These are phyloP conservation scores for Piloderma croceum DNA, from an alignment of 768 basidiomycete genomes.

Conservation along the genomic window DNA sequence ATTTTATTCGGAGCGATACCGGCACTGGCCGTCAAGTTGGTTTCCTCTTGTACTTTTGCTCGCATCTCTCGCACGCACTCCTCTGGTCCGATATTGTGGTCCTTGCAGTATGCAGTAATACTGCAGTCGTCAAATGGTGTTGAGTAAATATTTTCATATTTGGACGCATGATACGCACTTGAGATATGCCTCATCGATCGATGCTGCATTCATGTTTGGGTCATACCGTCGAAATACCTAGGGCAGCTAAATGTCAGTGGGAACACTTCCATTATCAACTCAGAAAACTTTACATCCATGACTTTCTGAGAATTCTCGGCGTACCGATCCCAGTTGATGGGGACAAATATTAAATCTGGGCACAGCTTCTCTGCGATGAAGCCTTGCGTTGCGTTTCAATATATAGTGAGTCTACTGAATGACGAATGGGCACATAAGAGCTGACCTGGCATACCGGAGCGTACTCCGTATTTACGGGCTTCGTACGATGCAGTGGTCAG, in stretches of 20 bases:
- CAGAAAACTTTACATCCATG: slow-evolving; percentile 59
- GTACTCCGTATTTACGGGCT: slow-evolving; percentile 82
- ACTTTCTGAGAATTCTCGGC: slow-evolving; percentile 66
- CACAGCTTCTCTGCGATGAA: slow-evolving; percentile 94
- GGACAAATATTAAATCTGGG: slow-evolving; percentile 74
- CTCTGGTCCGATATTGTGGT: slow-evolving; percentile 55
- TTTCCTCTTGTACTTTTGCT: slow-evolving; percentile 64
- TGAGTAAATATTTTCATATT: neutral
- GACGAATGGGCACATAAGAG: neutral
- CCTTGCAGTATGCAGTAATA: slow-evolving; percentile 78
- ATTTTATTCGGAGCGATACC: slow-evolving; percentile 96
- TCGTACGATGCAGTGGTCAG: slow-evolving; percentile 89
- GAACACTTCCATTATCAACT: slow-evolving; percentile 25
- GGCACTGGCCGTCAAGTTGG: slow-evolving; percentile 85
- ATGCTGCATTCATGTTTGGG: slow-evolving; percentile 65
- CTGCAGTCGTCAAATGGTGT: slow-evolving; percentile 34
- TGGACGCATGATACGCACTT: slow-evolving; percentile 49
- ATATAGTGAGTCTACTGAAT: neutral
- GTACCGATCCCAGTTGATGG: slow-evolving; percentile 40
- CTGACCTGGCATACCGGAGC: slow-evolving; percentile 93
- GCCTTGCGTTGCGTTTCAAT: slow-evolving; percentile 36
- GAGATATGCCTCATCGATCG: slow-evolving; percentile 88
- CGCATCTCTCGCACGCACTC: slow-evolving; percentile 80
- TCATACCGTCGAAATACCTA: slow-evolving; percentile 56
- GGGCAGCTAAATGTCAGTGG: neutral